These are phyloP conservation scores for Mesembryanthemum crystallinum DNA, from an alignment of 148 eudicot genomes.

Conservation along the genomic window DNA sequence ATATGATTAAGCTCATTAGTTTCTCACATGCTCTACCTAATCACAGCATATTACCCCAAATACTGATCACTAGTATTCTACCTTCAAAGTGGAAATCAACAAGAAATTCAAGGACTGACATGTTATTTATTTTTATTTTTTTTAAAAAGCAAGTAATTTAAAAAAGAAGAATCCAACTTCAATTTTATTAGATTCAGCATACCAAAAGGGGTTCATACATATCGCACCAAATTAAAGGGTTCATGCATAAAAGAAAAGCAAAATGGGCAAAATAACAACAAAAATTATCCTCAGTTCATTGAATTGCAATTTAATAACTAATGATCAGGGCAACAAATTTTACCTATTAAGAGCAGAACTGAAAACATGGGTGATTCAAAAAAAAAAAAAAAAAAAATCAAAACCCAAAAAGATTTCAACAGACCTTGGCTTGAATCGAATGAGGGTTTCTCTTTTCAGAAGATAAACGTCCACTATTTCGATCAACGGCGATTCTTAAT, in stretches of 20 bases:
- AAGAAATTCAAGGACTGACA: not conserved
- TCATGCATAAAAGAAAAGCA: not conserved
- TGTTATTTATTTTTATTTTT: too few species aligned
- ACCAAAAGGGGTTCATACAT: not conserved
- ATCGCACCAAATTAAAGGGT: too few species aligned
- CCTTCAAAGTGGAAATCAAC: not conserved
- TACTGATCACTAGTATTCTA: not conserved
- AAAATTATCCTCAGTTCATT: not conserved
- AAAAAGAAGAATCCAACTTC: too few species aligned
- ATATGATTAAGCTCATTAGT: not conserved
- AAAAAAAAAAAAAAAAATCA: not conserved
- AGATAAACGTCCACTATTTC: slow-evolving; percentile 16
- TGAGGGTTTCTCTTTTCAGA: slow-evolving; percentile 20
- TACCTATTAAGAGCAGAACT: not conserved
- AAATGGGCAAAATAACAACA: not conserved
- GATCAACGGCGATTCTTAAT: slow-evolving; percentile 26
- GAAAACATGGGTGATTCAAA: not conserved
- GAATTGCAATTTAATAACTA: not conserved
- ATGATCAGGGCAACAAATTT: not conserved
- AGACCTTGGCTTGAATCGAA: slow-evolving; percentile 40
- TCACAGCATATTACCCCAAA: not conserved
- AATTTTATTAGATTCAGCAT: not conserved
- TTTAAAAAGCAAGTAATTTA: too few species aligned
- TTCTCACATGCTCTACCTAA: not conserved
- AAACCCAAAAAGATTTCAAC: not conserved